Percentiles rank a stretch among this genome's conserved stretches.
phyloP scores from a whole-genome alignment of 2,329 filamentous ascomycete genomes.

The Emmonsia crescens region DNA sequence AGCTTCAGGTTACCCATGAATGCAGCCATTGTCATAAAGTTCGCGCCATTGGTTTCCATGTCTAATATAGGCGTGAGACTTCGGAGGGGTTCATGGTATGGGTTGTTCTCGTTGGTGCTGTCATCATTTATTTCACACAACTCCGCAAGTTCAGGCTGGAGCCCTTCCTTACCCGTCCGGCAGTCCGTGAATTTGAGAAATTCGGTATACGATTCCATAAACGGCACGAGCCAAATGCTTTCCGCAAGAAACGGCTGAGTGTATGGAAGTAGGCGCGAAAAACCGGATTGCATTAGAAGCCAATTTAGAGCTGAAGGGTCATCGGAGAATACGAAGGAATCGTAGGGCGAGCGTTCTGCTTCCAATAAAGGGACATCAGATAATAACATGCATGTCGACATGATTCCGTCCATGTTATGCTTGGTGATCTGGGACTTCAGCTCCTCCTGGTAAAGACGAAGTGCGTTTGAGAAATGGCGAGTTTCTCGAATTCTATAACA shows the following conservation, averaged over 20 bases:
- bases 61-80: conserved; percentile 25
- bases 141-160: conserved; percentile 24
- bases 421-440: conserved; percentile 17
- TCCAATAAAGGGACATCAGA: conserved; percentile 25
- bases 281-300: conserved; percentile 27
- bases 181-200: conserved; percentile 19
- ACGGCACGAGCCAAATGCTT: conserved; percentile 27
- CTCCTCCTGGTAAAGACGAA: conserved; percentile 26
- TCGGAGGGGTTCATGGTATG: conserved; percentile 27
- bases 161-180: conserved; percentile 18
- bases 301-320: conserved; percentile 25
- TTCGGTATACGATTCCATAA: conserved; percentile 18
- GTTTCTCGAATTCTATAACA: conserved; percentile 21
- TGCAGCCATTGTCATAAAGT: conserved; percentile 18
- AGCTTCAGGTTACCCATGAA: conserved; percentile 27
- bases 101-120: conserved; percentile 22
- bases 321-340: conserved; percentile 28
- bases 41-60: conserved; percentile 17
- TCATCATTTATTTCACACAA: conserved; percentile 24
- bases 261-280: conserved; percentile 22
- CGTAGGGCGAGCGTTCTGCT: conserved; percentile 19
- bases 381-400: conserved; percentile 29
- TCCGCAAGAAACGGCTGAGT: conserved; percentile 17
- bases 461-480: conserved; percentile 29
- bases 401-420: conserved; percentile 29